A percentile compares a stretch with the other conserved stretches of the same genome.
phyloP scores from a whole-genome alignment of 164 flowering plant species.

The Platanus orientalis region DNA sequence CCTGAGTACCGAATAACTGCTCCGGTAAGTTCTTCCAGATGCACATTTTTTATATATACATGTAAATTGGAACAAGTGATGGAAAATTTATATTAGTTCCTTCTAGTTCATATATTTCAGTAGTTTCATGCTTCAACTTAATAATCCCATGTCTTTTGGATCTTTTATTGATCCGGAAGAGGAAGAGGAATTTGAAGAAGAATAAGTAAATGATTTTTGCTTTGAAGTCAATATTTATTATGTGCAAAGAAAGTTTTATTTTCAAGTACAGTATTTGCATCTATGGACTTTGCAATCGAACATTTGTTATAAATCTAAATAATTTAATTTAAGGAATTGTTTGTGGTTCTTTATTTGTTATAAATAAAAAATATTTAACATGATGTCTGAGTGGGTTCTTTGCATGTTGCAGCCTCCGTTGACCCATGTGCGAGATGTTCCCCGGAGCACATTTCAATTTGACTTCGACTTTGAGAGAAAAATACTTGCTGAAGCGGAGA shows the following conservation, averaged over 20 bases:
- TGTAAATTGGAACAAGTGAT: too few relatives aligned
- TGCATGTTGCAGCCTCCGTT: slow-evolving; percentile 55
- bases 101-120: too few relatives aligned
- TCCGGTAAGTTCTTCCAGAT: slow-evolving; percentile 33
- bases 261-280: background rate
- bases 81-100: too few relatives aligned
- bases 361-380: background rate
- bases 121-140: too few relatives aligned
- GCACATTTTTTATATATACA: too few relatives aligned
- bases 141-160: too few relatives aligned
- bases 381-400: background rate
- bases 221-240: too few relatives aligned
- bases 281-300: background rate
- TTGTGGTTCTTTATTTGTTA: background rate
- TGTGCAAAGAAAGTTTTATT: too few relatives aligned
- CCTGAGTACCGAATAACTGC: slow-evolving; percentile 62
- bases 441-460: slow-evolving; percentile 74
- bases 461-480: slow-evolving; percentile 84
- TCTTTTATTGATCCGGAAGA: background rate
- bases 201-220: too few relatives aligned
- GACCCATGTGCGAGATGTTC: slow-evolving; percentile 65
- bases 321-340: background rate
- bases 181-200: background rate
- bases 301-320: background rate
- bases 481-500: slow-evolving; percentile 76